Conservation (phyloP, 139 green algal species). For the Zygnema cylindricum region DNA sequence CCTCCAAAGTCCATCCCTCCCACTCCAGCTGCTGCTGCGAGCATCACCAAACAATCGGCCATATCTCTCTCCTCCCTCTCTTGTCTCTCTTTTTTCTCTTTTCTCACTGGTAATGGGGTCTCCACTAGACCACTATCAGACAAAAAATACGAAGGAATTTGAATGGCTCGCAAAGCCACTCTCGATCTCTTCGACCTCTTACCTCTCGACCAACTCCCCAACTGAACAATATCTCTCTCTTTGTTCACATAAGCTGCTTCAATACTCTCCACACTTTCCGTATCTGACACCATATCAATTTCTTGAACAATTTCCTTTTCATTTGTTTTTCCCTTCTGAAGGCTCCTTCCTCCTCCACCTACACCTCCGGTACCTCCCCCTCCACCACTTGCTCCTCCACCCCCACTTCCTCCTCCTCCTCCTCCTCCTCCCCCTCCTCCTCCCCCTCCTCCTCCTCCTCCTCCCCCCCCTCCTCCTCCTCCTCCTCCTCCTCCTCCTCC, state of each 20-base stretch:
- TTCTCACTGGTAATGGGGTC: not conserved
- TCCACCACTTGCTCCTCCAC: not conserved
- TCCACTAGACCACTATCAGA: not conserved
- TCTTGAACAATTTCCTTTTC: not conserved
- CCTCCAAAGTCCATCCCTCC: no score
- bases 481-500: not conserved
- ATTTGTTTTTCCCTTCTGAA: not conserved
- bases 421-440: not conserved
- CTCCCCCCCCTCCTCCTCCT: not conserved
- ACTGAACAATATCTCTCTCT: not conserved
- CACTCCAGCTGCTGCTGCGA: not conserved
- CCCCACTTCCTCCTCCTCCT: not conserved
- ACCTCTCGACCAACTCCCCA: not conserved
- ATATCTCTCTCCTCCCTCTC: slow-evolving; percentile 20
- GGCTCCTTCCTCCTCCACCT: not conserved
- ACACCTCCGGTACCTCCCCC: not conserved
- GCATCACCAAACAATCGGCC: slow-evolving; percentile 21
- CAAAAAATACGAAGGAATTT: not conserved
- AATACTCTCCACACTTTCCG: slow-evolving; percentile 31
- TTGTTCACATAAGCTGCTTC: slow-evolving; percentile 33
- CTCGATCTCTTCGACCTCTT: slow-evolving; percentile 28
- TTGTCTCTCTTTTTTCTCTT: not conserved
- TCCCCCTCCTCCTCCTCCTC: not conserved
- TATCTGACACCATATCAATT: not conserved
- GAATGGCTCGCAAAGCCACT: not conserved